These are phyloP conservation scores for Amphichorda felina DNA, from an alignment of 2,329 filamentous ascomycete genomes.

Conservation along the genomic window DNA sequence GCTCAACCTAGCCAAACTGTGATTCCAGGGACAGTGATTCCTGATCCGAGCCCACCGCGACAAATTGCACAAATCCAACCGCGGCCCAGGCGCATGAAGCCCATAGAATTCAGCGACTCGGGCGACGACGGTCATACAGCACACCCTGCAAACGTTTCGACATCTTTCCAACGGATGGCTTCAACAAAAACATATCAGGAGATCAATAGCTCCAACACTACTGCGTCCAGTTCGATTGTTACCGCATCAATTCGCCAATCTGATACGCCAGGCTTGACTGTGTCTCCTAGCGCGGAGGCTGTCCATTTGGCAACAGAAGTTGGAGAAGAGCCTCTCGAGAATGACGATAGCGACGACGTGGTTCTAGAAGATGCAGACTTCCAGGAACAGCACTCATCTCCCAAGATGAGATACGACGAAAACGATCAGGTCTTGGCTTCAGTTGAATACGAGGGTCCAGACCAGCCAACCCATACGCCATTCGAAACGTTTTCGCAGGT, in stretches of 20 bases:
- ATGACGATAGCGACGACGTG: too few relatives aligned
- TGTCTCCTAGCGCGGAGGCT: too few relatives aligned
- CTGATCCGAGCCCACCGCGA: conserved; percentile 1
- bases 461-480: not conserved
- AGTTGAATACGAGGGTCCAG: not conserved
- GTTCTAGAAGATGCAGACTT: too few relatives aligned
- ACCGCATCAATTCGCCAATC: too few relatives aligned
- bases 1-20: conserved; percentile 15
- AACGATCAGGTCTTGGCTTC: not conserved
- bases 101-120: conserved; percentile 1
- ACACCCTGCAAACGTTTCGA: not conserved
- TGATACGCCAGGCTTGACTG: too few relatives aligned
- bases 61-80: not conserved
- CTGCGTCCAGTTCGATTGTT: not conserved
- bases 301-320: too few relatives aligned
- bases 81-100: conserved; percentile 3
- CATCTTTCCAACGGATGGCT: conserved; percentile 1
- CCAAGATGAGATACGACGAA: too few relatives aligned
- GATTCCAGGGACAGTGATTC: conserved; percentile 8
- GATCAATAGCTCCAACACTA: conserved; percentile 3
- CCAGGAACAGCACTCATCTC: too few relatives aligned
- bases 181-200: not conserved
- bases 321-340: too few relatives aligned
- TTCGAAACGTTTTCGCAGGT: conserved; percentile 20
- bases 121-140: not conserved